Conservation (phyloP, 2,329 filamentous ascomycete species). For the Oidium heveae region DNA sequence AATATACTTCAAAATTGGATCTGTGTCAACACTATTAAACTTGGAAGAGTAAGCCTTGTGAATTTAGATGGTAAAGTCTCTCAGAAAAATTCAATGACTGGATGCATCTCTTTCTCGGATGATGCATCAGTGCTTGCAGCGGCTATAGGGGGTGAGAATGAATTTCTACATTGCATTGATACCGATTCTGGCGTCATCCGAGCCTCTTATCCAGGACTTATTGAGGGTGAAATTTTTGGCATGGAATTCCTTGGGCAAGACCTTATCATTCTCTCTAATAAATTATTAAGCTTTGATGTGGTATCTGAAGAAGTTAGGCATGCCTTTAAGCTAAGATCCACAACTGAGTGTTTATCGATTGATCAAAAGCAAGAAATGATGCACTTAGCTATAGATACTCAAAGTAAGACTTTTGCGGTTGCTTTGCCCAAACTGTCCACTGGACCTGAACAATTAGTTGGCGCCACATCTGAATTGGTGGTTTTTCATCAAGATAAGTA, state of each 20-base stretch:
- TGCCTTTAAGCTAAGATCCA: conserved; percentile 29
- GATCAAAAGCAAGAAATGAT: conserved; percentile 22
- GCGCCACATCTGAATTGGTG: conserved; percentile 21
- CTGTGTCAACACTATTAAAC: conserved; percentile 32
- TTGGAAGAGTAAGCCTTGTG: conserved; percentile 18
- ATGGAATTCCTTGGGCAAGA: conserved; percentile 48
- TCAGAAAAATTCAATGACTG: conserved; percentile 16
- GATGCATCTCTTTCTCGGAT: conserved; percentile 52
- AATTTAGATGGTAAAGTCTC: conserved; percentile 2
- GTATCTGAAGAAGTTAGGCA: conserved; percentile 53
- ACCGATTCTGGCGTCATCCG: conserved; percentile 39
- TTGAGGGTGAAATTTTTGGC: conserved; percentile 37
- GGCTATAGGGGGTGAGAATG: conserved; percentile 29
- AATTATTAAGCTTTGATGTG: conserved; percentile 60
- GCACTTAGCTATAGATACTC: conserved; percentile 46
- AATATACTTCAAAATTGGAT: conserved; percentile 48
- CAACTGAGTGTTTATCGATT: conserved; percentile 13
- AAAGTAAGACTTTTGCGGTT: conserved; percentile 40
- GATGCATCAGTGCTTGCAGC: conserved; percentile 67
- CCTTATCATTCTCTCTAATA: conserved; percentile 49
- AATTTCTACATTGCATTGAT: conserved; percentile 54
- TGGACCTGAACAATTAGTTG: background rate
- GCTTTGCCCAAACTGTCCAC: conserved; percentile 18
- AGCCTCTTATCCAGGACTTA: conserved; percentile 40
- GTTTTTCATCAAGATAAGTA: conserved; percentile 40